Percentiles rank a stretch among this genome's conserved stretches.
Evolutionary conservation across 176 grass and related monocot species (phyloP).

Genomic region (Bolboschoenus planiculmis): DNA sequence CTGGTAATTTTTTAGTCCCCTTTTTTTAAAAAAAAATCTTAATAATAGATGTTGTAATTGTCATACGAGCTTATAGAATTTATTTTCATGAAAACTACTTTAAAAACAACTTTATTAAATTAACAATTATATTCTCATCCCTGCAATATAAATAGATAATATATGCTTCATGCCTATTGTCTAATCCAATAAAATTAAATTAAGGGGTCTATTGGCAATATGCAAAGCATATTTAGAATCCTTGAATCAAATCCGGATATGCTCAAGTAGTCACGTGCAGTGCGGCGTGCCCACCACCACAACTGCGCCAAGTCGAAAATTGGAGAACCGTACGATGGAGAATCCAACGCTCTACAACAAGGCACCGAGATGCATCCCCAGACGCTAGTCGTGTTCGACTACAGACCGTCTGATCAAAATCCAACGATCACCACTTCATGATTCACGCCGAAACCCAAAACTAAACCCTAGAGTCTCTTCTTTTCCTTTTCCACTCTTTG

Average conservation of each 20-base stretch:
- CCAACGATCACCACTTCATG: neutral
- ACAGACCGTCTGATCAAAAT: neutral
- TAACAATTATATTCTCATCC: neutral
- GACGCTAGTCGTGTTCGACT: neutral
- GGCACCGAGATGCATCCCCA: too few species aligned
- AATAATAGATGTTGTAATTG: neutral
- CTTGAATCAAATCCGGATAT: neutral
- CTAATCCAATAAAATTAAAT: neutral
- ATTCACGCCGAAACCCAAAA: neutral
- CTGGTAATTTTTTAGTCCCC: too few species aligned
- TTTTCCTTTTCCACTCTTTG: neutral
- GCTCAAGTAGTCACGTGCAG: neutral
- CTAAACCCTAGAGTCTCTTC: constrained; percentile 8
- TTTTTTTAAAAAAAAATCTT: too few species aligned
- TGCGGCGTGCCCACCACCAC: neutral
- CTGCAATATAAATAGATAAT: neutral
- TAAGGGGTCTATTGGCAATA: neutral
- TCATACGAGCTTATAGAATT: neutral
- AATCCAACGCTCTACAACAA: neutral
- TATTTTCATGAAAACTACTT: neutral
- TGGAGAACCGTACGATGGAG: neutral
- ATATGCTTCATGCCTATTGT: too few species aligned
- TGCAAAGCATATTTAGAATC: neutral
- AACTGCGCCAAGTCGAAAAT: neutral
- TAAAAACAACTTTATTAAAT: neutral